Conservation (phyloP, 1,139 yeast species). For the Zygosaccharomyces pseudobailii region DNA sequence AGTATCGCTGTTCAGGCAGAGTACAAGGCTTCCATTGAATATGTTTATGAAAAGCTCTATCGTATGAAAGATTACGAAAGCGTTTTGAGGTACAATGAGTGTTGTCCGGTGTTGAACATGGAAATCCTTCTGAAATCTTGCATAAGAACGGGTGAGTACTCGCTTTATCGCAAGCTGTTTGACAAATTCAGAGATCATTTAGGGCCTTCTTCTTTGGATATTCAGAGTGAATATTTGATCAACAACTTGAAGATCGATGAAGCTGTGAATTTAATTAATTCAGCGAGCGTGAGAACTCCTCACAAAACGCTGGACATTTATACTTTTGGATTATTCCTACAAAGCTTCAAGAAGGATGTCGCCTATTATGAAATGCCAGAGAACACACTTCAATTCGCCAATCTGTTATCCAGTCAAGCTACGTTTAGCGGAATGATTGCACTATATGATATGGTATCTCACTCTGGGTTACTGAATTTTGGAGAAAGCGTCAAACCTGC, state of each 20-base stretch:
- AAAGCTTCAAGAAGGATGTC: constrained; percentile 19
- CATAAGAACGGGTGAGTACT: constrained; percentile 25
- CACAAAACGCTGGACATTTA: constrained; percentile 23
- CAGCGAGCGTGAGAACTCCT: constrained; percentile 11
- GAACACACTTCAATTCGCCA: constrained; percentile 31
- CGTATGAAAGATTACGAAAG: constrained; percentile 16
- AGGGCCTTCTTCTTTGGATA: constrained; percentile 12
- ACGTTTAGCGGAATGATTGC: constrained; percentile 22
- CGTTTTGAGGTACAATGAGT: constrained; percentile 22
- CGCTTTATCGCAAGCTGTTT: constrained; percentile 16
- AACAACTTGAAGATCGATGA: constrained; percentile 21
- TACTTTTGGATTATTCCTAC: constrained; percentile 26
- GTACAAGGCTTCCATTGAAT: constrained; percentile 22
- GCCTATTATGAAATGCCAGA: constrained; percentile 17
- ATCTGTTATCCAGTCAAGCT: constrained; percentile 23
- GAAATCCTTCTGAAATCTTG: constrained; percentile 25
- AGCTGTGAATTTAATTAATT: constrained; percentile 19
- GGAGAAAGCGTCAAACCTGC: constrained; percentile 9
- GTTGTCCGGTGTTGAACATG: constrained; percentile 25
- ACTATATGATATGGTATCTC: constrained; percentile 16
- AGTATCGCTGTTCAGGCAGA: constrained; percentile 29
- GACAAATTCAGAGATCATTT: constrained; percentile 18
- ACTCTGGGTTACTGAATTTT: constrained; percentile 8
- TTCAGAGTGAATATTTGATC: constrained; percentile 27
- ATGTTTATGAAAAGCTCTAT: constrained; percentile 23